Base-by-base conservation (phyloP, 257 asterid species). In the Gynochthodes officinalis region DNA sequence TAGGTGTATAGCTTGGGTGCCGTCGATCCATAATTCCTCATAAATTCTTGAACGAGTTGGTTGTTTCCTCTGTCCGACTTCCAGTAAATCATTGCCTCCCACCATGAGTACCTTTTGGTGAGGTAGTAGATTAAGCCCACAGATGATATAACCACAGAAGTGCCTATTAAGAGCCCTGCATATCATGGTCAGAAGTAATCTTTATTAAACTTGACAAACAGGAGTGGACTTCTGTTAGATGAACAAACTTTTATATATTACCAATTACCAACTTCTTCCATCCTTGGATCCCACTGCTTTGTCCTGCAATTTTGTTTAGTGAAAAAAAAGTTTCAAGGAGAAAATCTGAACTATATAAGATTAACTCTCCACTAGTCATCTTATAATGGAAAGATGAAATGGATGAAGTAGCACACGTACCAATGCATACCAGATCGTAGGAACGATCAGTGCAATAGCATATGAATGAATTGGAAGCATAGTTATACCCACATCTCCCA, bases 401-500 rank as follows among this genome's bases (percentile, higher is more conserved):
- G 13, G 48, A 1, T 42, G 48, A 42, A 10, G 48, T 4, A 10
- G 48, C 9, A 42, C 77, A 70, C 21, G 48, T 64, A 37, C 46
- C 33, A 33, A 27, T 42, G 13, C 78, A 69, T 1, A 44, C 49
- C 13, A 0, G 25, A 55, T 40, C 57, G 35, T 76, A 69, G 9
- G 58, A 2, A 14, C 57, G 46, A 71, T 77, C 70, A 12, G 27
- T 2, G 42, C 77, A 67, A 44, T 44, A 68, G 74, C 81, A 77
- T 64, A 75, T 71, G 59, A 85, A 89, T 49, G 83, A 44, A 19
- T 2, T 25, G 8, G 76, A n/a, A 40, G 5, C 40, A 27, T 25
- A 61, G 44, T 82, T 18, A 37, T 66, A 70, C 71, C 91, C 96
- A 19, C 96, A 89, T 43, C 62, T 2, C 61, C 96, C 93, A 13